Conservation (phyloP, 768 basidiomycete species). For the Fomitopsis pulvina region DNA sequence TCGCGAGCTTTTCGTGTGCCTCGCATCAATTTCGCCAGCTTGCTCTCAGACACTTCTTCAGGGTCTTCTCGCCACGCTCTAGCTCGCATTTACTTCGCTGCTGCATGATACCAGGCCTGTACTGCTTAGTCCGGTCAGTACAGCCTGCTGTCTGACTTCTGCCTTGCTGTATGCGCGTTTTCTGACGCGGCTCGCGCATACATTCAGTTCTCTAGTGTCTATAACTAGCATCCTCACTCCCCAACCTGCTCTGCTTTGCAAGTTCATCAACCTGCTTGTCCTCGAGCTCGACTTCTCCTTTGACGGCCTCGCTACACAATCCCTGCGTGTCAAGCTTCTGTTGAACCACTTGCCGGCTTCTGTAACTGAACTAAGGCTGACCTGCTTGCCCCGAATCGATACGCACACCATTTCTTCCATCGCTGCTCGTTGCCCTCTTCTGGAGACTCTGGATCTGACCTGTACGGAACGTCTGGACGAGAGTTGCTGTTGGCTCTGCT, state of each 20-base stretch:
- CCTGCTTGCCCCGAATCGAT: constrained; percentile 53
- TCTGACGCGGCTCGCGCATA: constrained; percentile 15
- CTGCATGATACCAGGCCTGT: constrained; percentile 16
- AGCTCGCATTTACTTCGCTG: constrained; percentile 10
- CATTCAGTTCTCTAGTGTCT: constrained; percentile 13
- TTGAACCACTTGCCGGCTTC: constrained; percentile 23
- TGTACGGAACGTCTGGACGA: constrained; percentile 52
- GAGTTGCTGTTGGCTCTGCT: constrained; percentile 58
- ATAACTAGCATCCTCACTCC: constrained; percentile 9
- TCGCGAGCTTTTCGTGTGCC: constrained; percentile 20
- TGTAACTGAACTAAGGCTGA: constrained; percentile 44
- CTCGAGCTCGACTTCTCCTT: constrained; percentile 17
- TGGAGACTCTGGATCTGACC: constrained; percentile 47
- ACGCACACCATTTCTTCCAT: constrained; percentile 39
- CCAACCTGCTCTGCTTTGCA: constrained; percentile 1
- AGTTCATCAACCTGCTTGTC: constrained; percentile 7
- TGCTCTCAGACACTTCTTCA: constrained; percentile 23
- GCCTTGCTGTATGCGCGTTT: not conserved
- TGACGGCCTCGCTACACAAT: constrained; percentile 19
- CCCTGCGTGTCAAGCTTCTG: constrained; percentile 14
- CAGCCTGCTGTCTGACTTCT: not conserved
- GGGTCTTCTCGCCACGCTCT: constrained; percentile 10
- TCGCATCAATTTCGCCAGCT: constrained; percentile 24
- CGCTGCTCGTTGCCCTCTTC: constrained; percentile 36
- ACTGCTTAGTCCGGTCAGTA: constrained; percentile 24